Percentiles rank a stretch among this genome's conserved stretches.
Conservation (phyloP, 2,329 filamentous ascomycete genomes). For the Claviceps africana region DNA sequence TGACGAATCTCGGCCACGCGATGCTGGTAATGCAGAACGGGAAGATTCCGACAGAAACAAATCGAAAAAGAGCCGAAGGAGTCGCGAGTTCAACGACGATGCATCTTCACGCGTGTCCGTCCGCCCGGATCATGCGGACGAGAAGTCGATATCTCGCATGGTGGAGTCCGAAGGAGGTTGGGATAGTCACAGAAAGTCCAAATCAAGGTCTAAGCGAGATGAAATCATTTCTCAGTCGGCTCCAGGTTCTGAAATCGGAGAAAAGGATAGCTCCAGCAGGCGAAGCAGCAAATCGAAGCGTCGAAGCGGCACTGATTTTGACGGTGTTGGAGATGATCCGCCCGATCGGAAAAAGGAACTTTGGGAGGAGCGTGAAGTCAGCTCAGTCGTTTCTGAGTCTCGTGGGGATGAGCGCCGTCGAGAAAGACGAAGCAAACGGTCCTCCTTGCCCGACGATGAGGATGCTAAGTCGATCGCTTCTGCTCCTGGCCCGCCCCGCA, state of each 20-base stretch:
- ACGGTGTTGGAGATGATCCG: conserved; percentile 21
- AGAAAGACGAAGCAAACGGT: conserved; percentile 18
- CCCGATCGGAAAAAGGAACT: conserved; percentile 25
- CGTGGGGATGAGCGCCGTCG: conserved; percentile 18
- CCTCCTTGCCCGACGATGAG: conserved; percentile 24
- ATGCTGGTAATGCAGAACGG: conserved; percentile 11
- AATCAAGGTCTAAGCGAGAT: conserved; percentile 21
- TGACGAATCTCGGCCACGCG: conserved; percentile 9
- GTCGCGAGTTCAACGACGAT: conserved; percentile 16
- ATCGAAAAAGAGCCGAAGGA: conserved; percentile 16
- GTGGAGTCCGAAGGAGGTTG: conserved; percentile 20
- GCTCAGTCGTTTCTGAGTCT: conserved; percentile 35
- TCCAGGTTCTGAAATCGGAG: conserved; percentile 24
- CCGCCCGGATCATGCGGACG: conserved; percentile 17
- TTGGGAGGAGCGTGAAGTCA: conserved; percentile 32
- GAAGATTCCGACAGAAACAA: conserved; percentile 14
- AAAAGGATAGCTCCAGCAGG: conserved; percentile 20
- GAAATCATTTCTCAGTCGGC: conserved; percentile 21
- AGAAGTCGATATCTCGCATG: conserved; percentile 9
- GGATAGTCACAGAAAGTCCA: conserved; percentile 20
- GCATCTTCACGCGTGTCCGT: conserved; percentile 14
- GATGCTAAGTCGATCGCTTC: conserved; percentile 30
- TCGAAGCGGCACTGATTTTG: conserved; percentile 20
- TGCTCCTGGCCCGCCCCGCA: conserved; percentile 6
- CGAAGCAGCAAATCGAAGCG: conserved; percentile 27